A percentile compares a stretch with the other conserved stretches of the same genome.
These are phyloP conservation scores for Fusarium sp. DNA, from an alignment of 2,329 filamentous ascomycete genomes.

Conservation along the genomic window DNA sequence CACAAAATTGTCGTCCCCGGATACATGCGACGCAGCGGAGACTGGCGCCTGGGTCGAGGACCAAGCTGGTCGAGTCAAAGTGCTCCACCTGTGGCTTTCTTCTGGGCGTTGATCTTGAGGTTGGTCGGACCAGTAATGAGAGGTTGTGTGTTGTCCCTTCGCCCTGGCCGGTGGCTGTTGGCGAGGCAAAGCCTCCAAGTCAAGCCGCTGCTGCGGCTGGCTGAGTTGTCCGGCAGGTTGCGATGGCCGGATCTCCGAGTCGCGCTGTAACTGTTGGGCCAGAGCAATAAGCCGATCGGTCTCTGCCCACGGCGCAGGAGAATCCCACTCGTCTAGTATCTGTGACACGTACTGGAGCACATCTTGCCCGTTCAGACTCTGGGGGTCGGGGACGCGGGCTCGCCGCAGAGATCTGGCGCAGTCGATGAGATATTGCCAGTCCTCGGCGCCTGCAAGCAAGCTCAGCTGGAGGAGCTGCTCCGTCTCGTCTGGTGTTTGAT, in stretches of 20 bases:
- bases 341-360: constrained; percentile 52
- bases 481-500: constrained; percentile 48
- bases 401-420: constrained; percentile 52
- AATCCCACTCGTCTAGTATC: constrained; percentile 35
- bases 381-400: constrained; percentile 18
- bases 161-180: constrained; percentile 20
- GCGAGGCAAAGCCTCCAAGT: constrained; percentile 1
- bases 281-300: constrained; percentile 56
- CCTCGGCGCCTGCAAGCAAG: constrained; percentile 53
- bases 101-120: constrained; percentile 26
- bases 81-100: constrained; percentile 34
- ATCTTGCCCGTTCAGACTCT: constrained; percentile 53
- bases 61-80: constrained; percentile 13
- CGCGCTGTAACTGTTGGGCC: constrained; percentile 49
- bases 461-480: constrained; percentile 50
- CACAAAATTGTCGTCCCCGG: background rate
- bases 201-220: constrained; percentile 22
- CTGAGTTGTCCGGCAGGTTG: constrained; percentile 9
- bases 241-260: constrained; percentile 38
- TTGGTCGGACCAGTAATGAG: constrained; percentile 51
- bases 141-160: constrained; percentile 36
- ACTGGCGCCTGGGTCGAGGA: constrained; percentile 14
- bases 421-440: constrained; percentile 55
- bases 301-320: constrained; percentile 50
- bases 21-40: constrained; percentile 11